These are phyloP conservation scores for Oldenlandia corymbosa DNA, from an alignment of 257 asterid genomes.

Conservation along the genomic window DNA sequence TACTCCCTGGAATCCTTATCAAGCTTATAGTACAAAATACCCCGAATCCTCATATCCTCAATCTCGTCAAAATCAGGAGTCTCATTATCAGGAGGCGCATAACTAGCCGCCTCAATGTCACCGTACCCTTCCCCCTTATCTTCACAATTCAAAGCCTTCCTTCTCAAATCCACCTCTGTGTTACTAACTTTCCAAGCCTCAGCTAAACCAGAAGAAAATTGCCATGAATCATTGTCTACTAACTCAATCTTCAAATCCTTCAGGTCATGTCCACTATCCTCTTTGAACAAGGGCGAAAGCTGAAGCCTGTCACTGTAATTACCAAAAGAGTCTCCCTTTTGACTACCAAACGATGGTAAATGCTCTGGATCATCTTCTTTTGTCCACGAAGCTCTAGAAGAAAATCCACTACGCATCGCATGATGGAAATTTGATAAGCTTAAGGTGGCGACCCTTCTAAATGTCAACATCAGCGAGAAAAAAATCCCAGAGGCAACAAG, in stretches of 20 bases:
- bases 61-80: slow-evolving; percentile 52
- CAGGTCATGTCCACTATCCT: slow-evolving; percentile 15
- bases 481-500: not conserved
- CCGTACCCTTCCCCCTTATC: slow-evolving; percentile 10
- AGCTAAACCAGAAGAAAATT: slow-evolving; percentile 54
- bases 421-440: not conserved
- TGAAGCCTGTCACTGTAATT: slow-evolving; percentile 26
- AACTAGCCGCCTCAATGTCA: slow-evolving; percentile 11
- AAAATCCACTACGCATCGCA: not conserved
- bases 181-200: slow-evolving; percentile 51
- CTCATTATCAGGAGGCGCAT: slow-evolving; percentile 18
- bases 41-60: slow-evolving; percentile 76
- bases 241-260: slow-evolving; percentile 46
- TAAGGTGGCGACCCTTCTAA: slow-evolving; percentile 1
- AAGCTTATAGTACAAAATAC: slow-evolving; percentile 69
- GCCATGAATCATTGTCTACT: slow-evolving; percentile 64
- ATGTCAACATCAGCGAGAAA: not conserved
- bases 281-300: slow-evolving; percentile 53
- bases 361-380: not conserved
- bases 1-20: slow-evolving; percentile 76
- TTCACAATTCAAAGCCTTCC: slow-evolving; percentile 18
- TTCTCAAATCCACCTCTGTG: slow-evolving; percentile 10
- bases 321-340: slow-evolving; percentile 20
- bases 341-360: slow-evolving; percentile 9
- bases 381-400: not conserved